Percentiles rank a stretch among this genome's conserved stretches.
Evolutionary conservation across 441 rosid species (phyloP).

Genomic region (Geranium incanum): DNA sequence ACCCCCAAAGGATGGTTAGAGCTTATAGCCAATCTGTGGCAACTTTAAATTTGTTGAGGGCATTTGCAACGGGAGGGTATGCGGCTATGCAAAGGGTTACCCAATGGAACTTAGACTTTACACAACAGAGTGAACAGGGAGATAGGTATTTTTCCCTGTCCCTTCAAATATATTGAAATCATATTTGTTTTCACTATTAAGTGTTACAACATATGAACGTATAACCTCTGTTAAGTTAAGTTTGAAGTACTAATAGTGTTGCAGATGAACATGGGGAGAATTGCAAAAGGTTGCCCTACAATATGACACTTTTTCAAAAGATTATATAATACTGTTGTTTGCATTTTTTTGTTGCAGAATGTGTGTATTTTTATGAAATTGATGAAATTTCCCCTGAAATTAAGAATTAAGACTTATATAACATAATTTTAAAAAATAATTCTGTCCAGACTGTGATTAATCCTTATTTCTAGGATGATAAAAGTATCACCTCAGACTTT

Average conservation of each 20-base stretch:
- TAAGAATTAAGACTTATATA: too few relatives aligned
- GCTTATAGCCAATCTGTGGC: constrained; percentile 54
- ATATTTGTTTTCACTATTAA: not conserved
- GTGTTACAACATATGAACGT: not conserved
- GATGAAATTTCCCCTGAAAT: too few relatives aligned
- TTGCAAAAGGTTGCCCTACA: too few relatives aligned
- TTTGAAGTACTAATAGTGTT: too few relatives aligned
- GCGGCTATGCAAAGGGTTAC: constrained; percentile 58
- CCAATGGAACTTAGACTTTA: constrained; percentile 58
- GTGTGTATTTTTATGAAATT: too few relatives aligned
- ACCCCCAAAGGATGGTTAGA: constrained; percentile 54
- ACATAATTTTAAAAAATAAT: too few relatives aligned
- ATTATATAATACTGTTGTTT: too few relatives aligned
- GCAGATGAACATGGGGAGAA: too few relatives aligned
- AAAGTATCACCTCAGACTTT: not conserved
- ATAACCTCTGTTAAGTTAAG: not conserved
- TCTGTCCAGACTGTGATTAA: too few relatives aligned
- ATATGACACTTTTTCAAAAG: too few relatives aligned
- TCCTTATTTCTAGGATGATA: too few relatives aligned
- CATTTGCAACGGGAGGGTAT: constrained; percentile 55
- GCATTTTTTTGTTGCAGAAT: too few relatives aligned
- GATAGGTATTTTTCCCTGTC: constrained; percentile 31
- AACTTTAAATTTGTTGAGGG: constrained; percentile 52
- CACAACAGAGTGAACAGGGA: constrained; percentile 49
- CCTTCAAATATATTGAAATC: not conserved